phyloP scores from a whole-genome alignment of 495 filamentous ascomycete genomes.

The Pseudomonodictys pantanalensis region DNA sequence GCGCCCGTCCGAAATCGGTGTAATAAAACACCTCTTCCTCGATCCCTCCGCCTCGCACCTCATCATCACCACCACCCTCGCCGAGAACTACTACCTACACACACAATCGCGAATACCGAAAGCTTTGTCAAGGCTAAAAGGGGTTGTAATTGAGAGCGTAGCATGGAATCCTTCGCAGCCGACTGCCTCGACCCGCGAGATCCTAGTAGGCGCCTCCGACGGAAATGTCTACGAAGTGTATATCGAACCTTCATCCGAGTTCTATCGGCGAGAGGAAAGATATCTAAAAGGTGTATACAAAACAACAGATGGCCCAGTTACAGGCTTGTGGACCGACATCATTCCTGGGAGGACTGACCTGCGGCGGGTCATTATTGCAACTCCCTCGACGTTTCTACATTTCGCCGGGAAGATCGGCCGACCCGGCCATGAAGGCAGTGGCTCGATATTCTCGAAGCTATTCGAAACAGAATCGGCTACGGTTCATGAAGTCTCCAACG shows the following conservation, averaged over 20 bases:
- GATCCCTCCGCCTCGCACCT: constrained; percentile 95
- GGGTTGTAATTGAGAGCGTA: constrained; percentile 80
- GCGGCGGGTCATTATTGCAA: constrained; percentile 73
- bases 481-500: constrained; percentile 62
- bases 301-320: constrained; percentile 70
- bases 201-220: constrained; percentile 87
- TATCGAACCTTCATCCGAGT: constrained; percentile 88
- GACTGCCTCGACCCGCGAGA: constrained; percentile 90
- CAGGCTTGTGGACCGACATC: constrained; percentile 76
- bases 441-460: constrained; percentile 76
- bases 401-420: constrained; percentile 72
- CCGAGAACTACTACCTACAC: constrained; percentile 97
- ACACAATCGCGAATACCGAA: constrained; percentile 88
- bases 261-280: constrained; percentile 91
- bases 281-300: constrained; percentile 81
- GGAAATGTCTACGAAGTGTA: constrained; percentile 95
- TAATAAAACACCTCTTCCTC: constrained; percentile 93
- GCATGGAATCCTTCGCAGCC: constrained; percentile 98
- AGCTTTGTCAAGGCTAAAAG: constrained; percentile 75
- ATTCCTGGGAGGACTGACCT: constrained; percentile 64
- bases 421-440: constrained; percentile 72
- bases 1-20: constrained; percentile 81
- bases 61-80: constrained; percentile 82
- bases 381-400: constrained; percentile 70
- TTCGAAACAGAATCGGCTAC: constrained; percentile 82